Conservation (phyloP, 2,329 filamentous ascomycete genomes). For the Pestalotiopsis sp. region DNA sequence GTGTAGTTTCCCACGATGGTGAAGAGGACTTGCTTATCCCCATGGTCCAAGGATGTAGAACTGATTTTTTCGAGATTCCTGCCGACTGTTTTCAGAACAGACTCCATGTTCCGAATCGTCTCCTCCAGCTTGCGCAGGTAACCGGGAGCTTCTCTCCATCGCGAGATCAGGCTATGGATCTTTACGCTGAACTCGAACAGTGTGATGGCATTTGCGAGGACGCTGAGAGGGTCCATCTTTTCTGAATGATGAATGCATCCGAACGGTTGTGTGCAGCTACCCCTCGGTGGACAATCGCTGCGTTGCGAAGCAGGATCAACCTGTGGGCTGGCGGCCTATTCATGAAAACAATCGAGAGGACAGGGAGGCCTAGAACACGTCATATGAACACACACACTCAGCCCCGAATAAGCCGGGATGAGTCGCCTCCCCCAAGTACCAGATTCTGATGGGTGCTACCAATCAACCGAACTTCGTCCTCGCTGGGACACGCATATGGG, state of each 20-base stretch:
- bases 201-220: neutral
- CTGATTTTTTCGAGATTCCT: neutral
- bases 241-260: neutral
- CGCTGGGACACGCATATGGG: too few species aligned
- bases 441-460: neutral
- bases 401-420: neutral
- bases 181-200: neutral
- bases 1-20: neutral
- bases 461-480: neutral
- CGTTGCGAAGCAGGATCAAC: neutral
- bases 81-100: neutral
- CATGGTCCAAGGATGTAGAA: neutral
- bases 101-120: neutral
- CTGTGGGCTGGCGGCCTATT: neutral
- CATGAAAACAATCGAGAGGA: neutral
- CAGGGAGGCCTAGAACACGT: neutral
- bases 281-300: neutral
- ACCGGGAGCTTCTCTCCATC: neutral
- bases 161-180: neutral
- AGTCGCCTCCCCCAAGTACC: neutral
- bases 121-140: neutral
- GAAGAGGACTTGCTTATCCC: neutral
- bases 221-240: neutral
- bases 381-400: neutral
- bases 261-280: neutral